phyloP scores from a whole-genome alignment of 345 rosid genomes.

The Lagerstroemia speciosa region DNA sequence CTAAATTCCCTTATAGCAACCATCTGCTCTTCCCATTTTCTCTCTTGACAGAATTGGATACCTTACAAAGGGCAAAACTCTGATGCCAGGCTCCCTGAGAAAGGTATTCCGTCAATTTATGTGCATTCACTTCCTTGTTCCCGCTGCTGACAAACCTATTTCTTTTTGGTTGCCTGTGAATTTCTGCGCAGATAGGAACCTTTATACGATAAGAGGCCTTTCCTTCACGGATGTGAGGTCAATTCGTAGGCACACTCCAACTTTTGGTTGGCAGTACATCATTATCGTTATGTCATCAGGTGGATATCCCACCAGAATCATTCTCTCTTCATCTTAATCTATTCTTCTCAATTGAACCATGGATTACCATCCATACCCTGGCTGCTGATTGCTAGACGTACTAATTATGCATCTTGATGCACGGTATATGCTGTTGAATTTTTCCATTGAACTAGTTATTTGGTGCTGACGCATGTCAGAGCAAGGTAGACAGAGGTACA shows the following conservation, averaged over 20 bases:
- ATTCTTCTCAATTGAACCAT: neutral
- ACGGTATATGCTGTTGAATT: neutral
- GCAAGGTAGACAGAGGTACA: too few species aligned
- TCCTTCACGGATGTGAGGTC: constrained; percentile 77
- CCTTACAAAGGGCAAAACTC: constrained; percentile 79
- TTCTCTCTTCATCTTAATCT: neutral
- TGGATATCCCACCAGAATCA: constrained; percentile 10
- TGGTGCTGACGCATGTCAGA: too few species aligned
- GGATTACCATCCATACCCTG: neutral
- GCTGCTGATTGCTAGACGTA: neutral
- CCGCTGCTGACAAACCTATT: neutral
- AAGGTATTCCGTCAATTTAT: constrained; percentile 36
- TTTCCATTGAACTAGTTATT: neutral
- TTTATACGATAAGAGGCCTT: constrained; percentile 75
- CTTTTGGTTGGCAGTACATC: constrained; percentile 95
- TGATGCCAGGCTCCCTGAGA: constrained; percentile 62
- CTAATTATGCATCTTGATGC: neutral
- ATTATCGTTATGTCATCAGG: constrained; percentile 89
- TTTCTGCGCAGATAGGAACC: constrained; percentile 54
- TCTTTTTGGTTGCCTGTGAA: neutral
- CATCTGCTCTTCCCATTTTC: neutral
- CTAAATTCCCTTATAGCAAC: neutral
- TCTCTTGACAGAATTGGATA: constrained; percentile 64
- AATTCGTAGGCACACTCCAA: constrained; percentile 74
- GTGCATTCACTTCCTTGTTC: neutral